Conservation (phyloP, 1,284 basidiomycete genomes). For the Trichosporon coremiiforme region DNA sequence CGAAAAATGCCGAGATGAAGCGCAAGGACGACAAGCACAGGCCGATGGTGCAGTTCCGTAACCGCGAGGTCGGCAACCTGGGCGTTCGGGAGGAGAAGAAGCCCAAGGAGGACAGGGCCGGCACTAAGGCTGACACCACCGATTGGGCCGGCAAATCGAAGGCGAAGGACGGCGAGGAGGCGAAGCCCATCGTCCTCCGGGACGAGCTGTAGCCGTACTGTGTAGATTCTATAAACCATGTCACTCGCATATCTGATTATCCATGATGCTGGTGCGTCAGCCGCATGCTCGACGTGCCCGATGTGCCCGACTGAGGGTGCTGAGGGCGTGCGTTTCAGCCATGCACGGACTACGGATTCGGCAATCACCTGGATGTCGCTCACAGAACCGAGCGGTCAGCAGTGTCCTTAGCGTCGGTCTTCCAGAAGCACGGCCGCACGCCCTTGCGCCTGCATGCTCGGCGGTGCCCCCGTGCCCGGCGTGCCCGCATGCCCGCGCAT, state of each 20-base stretch:
- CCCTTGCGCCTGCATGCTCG: too few relatives aligned
- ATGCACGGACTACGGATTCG: neutral
- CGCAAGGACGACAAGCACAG: conserved; percentile 7
- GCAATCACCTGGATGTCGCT: neutral
- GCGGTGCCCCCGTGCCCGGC: too few relatives aligned
- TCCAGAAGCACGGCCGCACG: neutral
- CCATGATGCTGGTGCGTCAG: neutral
- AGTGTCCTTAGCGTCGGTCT: neutral
- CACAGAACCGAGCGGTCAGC: neutral
- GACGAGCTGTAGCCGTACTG: conserved; percentile 23
- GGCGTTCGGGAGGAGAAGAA: conserved; percentile 5
- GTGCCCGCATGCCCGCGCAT: too few relatives aligned
- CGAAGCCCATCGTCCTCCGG: neutral
- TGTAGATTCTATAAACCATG: conserved; percentile 9
- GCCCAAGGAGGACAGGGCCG: neutral
- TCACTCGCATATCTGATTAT: neutral
- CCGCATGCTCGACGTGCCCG: neutral
- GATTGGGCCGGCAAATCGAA: neutral
- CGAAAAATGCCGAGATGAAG: conserved; percentile 15
- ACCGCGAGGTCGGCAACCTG: conserved; percentile 7
- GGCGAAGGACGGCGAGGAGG: neutral
- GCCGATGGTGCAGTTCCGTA: neutral
- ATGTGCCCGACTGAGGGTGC: neutral
- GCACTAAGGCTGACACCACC: neutral
- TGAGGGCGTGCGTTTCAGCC: neutral